phyloP scores from a whole-genome alignment of 2,329 filamentous ascomycete genomes.

The Ceratocystiopsis brevicomis region DNA sequence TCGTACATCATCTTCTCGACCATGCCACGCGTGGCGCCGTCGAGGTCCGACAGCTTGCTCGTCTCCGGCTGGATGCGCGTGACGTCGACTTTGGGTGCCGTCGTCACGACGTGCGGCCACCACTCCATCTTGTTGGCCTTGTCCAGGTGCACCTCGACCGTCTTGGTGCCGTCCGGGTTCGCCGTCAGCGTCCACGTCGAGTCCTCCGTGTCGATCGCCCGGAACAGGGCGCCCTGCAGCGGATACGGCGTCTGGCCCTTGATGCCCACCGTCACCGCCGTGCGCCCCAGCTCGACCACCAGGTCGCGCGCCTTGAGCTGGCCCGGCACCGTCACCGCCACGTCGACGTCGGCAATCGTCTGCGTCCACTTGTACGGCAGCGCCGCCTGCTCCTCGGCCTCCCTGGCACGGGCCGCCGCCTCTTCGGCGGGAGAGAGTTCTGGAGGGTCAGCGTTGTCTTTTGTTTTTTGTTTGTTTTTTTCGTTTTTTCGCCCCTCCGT shows the following conservation, averaged over 20 bases:
- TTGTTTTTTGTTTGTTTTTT: neutral
- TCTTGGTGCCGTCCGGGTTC: conserved; percentile 10
- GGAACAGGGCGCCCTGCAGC: conserved; percentile 61
- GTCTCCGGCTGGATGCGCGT: conserved; percentile 88
- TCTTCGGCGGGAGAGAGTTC: conserved; percentile 37
- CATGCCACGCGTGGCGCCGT: conserved; percentile 89
- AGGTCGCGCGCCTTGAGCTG: conserved; percentile 76
- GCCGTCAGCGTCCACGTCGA: conserved; percentile 72
- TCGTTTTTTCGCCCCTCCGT: neutral
- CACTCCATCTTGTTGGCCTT: conserved; percentile 83
- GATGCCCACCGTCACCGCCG: conserved; percentile 56
- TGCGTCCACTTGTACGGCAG: conserved; percentile 97
- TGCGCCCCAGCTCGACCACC: conserved; percentile 65
- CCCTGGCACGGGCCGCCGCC: conserved; percentile 45
- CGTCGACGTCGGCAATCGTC: conserved; percentile 71
- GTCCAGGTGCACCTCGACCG: conserved; percentile 11
- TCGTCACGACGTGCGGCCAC: conserved; percentile 85
- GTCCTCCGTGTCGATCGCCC: conserved; percentile 64
- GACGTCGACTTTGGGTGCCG: conserved; percentile 81
- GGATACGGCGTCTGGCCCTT: conserved; percentile 80
- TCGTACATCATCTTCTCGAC: conserved; percentile 99
- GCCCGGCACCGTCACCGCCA: conserved; percentile 57
- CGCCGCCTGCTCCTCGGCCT: conserved; percentile 70
- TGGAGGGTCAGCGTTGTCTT: conserved; percentile 11
- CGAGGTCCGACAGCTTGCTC: conserved; percentile 76